Base-by-base conservation (phyloP, 495 filamentous ascomycete species). In the Filosporella fistucella region DNA sequence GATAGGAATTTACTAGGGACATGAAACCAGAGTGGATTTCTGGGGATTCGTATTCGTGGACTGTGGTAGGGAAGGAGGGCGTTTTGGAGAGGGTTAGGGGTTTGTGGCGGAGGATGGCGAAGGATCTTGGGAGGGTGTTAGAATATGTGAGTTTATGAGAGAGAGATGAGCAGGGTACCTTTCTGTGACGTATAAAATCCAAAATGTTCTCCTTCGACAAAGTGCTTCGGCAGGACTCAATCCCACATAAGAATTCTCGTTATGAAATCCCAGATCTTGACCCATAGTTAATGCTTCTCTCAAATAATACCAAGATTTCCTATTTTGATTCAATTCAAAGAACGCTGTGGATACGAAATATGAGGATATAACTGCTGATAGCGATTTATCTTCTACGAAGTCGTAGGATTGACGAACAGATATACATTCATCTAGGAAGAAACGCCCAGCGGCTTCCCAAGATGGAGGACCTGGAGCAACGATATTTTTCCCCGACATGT, bases 101-200 rank as follows among this genome's bases (percentile, higher is more conserved):
- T 38, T 75, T 78, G n/a, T 77, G 74, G 37, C 77, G 74, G 3
- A 80, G 64, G 37, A 65, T 57, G 20, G 58, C 56, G 25, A 61
- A 62, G 14, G 58, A 62, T 34, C 55, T 58, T n/a, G n/a, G n/a
- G n/a, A n/a, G n/a, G n/a, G n/a, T n/a, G n/a, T n/a, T n/a, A n/a
- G n/a, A n/a, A n/a, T 42, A 14, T 40, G 21, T 38, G 10, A 5
- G 17, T 43, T 43, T 13, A 10, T 24, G 14, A n/a, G 21, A n/a
- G 6, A 26, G 7, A 42, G 10, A 7, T 28, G 13, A 17, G 9
- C 30, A 28, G 69, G 16, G 7, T 51, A 58, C 55, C 79, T 71
- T 60, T 82, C 78, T 14, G 77, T 76, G 30, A 85, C 70, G 51
- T 82, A 84, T 8, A 82, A 58, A 36, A 80, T 60, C 81, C 82